Base-by-base conservation (phyloP, 2,329 filamentous ascomycete genomes). In the Clarireedia sp. region DNA sequence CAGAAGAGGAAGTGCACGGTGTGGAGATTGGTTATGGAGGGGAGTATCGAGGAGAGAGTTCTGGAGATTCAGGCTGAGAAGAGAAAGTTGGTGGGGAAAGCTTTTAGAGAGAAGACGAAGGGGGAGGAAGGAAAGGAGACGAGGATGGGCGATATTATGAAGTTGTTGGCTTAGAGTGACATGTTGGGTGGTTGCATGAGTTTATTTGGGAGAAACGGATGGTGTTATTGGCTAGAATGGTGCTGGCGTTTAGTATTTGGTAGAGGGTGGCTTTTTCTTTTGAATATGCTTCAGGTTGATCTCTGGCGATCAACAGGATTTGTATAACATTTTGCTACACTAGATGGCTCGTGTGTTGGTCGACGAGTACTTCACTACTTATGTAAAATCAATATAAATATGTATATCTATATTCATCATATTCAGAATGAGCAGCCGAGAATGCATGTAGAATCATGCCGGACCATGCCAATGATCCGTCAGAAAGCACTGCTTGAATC, bases 1-100 rank as follows among this genome's bases (percentile, higher is more conserved):
- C 91, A 96, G 72, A 91, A 79, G 60, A 80, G 87, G 38, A 79
- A 85, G 58, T 90, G 86, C 0, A 90, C 82, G 1, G 85, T 95
- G 1, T 94, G 89, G 76, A 77, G 90, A 47, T 74, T 96, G 9
- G 81, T 96, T 1, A 86, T 95, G 73, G 87, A 95, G 63, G 80
- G 77, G 1, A 87, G 81, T 7, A 83, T 96, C 5, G 91, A 96
- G 69, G 87, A 95, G 68, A 77, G 83, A 0, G 90, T 95, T 19
- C 73, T 95, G 38, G 78, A 83, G 17, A 83, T 95, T 47, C 90
- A 96, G 70, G 76, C 80, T 40, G 82, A 87, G 64, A 96, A 96
- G 76, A 78, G 90, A 41, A 79, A 85, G 64, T 72, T 95, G 50
- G 89, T 94, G 69, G 81, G 78, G 37, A 80, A 88, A 64, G 89